A percentile compares a stretch with the other conserved stretches of the same genome.
Conservation (phyloP, 495 filamentous ascomycete genomes). For the Penicillium alfredii region DNA sequence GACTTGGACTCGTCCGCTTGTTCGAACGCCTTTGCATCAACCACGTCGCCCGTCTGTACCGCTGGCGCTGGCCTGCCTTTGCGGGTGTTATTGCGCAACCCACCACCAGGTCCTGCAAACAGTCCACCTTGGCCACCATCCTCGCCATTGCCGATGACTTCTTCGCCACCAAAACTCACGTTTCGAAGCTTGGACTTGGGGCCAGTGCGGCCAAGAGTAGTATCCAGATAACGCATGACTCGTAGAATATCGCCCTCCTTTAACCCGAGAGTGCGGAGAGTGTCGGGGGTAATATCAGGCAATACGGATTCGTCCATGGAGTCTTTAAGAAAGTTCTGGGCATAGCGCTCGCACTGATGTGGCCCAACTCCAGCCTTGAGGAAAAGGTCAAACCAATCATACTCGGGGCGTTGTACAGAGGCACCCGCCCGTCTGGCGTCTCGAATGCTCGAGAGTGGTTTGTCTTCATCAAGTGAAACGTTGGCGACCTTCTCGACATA, state of each 20-base stretch:
- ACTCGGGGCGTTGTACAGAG: constrained; percentile 56
- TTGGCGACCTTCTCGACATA: constrained; percentile 84
- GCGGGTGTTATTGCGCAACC: constrained; percentile 87
- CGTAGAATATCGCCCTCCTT: constrained; percentile 96
- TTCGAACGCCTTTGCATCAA: constrained; percentile 82
- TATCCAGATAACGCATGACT: constrained; percentile 84
- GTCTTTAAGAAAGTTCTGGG: constrained; percentile 78
- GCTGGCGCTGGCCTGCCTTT: constrained; percentile 84
- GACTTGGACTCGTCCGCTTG: constrained; percentile 47
- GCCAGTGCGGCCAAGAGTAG: constrained; percentile 62
- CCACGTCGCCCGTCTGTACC: constrained; percentile 74
- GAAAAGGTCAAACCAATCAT: constrained; percentile 99
- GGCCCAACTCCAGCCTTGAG: constrained; percentile 82
- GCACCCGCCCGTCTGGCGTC: constrained; percentile 41
- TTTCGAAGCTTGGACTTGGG: constrained; percentile 53
- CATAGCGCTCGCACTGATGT: constrained; percentile 89
- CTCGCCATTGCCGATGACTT: constrained; percentile 47
- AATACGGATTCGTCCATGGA: constrained; percentile 92
- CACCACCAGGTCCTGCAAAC: constrained; percentile 86
- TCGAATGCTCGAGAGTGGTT: constrained; percentile 77
- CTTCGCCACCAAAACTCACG: constrained; percentile 55
- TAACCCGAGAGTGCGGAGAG: constrained; percentile 78
- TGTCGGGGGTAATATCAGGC: constrained; percentile 75
- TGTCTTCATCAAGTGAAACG: constrained; percentile 92
- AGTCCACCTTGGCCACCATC: constrained; percentile 60